Conservation (phyloP, 805 yeast species). For the Lipomyces oligophaga region DNA sequence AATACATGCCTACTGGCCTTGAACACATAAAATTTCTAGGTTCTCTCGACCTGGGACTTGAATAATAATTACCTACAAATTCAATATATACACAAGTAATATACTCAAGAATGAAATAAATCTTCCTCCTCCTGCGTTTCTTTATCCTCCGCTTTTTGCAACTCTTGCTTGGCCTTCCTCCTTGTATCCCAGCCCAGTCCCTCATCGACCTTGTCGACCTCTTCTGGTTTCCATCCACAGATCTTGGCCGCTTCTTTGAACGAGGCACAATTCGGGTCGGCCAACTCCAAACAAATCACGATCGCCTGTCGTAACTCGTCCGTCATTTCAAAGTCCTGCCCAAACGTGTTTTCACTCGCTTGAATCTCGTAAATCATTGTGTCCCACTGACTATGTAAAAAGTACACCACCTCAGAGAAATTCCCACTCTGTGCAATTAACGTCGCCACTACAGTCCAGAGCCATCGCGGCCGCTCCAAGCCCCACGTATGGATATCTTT, state of each 20-base stretch:
- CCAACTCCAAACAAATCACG: conserved; percentile 13
- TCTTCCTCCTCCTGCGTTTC: conserved; percentile 13
- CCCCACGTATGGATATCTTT: conserved; percentile 21
- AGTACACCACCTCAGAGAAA: conserved; percentile 9
- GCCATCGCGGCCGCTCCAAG: conserved; percentile 24
- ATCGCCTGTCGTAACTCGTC: conserved; percentile 1
- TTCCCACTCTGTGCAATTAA: conserved; percentile 36
- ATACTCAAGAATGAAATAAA: conserved; percentile 7
- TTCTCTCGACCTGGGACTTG: conserved; percentile 37
- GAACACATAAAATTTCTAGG: conserved; percentile 49
- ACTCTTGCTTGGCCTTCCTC: conserved; percentile 1
- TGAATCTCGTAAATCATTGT: conserved; percentile 8
- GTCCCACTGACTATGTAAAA: conserved; percentile 14
- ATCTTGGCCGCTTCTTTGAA: conserved; percentile 7
- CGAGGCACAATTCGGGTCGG: conserved; percentile 14
- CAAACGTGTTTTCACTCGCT: too few species aligned
- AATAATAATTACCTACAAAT: too few species aligned
- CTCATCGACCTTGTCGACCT: conserved; percentile 1
- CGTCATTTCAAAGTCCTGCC: conserved; percentile 1
- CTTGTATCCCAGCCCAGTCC: not conserved
- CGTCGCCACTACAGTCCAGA: conserved; percentile 31
- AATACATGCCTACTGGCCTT: conserved; percentile 66
- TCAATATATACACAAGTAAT: not conserved
- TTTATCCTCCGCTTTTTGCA: conserved; percentile 1
- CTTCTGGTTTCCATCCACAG: not conserved